A percentile compares a stretch with the other conserved stretches of the same genome.
Evolutionary conservation across 305 asterid species (phyloP).

Genomic region (Andrographis paniculata): DNA sequence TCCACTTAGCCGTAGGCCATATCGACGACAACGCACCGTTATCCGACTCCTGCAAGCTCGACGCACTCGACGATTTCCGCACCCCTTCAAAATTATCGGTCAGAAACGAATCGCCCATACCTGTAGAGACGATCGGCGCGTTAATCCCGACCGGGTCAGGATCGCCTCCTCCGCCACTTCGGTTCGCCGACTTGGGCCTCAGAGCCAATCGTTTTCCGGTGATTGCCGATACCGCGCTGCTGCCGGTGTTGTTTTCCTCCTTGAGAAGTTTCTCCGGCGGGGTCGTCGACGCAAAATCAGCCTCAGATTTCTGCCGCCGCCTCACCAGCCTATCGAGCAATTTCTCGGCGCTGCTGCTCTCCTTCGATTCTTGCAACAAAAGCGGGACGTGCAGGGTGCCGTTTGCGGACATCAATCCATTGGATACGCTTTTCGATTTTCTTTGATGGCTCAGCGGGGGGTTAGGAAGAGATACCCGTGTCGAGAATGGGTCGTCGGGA

Average conservation of each 20-base stretch:
- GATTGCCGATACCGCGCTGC: neutral
- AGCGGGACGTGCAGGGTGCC: constrained; percentile 29
- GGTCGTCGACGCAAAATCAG: constrained; percentile 34
- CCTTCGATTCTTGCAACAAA: constrained; percentile 32
- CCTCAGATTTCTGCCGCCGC: constrained; percentile 60
- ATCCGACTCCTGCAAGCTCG: constrained; percentile 65
- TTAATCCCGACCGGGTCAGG: neutral
- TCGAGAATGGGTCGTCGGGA: constrained; percentile 32
- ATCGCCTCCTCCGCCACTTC: neutral
- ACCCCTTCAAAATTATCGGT: neutral
- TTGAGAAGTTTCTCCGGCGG: constrained; percentile 57
- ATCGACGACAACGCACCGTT: constrained; percentile 40
- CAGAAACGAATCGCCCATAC: neutral
- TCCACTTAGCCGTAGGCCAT: constrained; percentile 52
- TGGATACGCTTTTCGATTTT: constrained; percentile 64
- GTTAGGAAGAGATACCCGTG: constrained; percentile 25
- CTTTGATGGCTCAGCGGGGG: constrained; percentile 53
- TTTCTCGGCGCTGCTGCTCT: constrained; percentile 29
- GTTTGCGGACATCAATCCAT: constrained; percentile 39
- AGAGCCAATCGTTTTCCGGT: neutral
- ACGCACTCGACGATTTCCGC: constrained; percentile 27
- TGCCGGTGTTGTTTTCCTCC: constrained; percentile 34
- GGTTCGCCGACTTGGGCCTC: neutral
- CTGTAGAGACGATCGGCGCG: neutral
- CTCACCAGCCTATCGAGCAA: constrained; percentile 49